These are phyloP conservation scores for Leishmania turanica DNA, from an alignment of 208 protist species.

Conservation along the genomic window DNA sequence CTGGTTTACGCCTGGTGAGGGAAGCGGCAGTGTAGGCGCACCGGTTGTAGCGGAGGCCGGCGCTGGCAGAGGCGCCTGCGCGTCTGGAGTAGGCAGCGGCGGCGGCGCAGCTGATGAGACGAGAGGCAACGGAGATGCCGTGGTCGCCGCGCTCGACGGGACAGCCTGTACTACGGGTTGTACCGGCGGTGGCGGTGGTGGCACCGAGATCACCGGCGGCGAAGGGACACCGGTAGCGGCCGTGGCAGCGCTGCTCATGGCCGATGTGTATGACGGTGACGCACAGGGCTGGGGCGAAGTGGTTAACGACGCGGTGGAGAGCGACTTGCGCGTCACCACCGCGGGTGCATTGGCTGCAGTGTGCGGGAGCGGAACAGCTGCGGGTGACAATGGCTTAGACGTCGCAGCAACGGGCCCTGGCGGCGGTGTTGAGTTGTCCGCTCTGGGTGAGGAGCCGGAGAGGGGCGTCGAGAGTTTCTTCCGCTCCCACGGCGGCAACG, in stretches of 20 bases:
- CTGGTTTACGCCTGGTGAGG: conserved; percentile 7
- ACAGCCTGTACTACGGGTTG: neutral
- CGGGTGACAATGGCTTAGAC: conserved; percentile 6
- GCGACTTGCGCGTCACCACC: conserved; percentile 19
- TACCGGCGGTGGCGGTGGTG: conserved; percentile 1
- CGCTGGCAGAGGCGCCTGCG: neutral
- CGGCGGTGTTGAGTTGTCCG: conserved; percentile 1
- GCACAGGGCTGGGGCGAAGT: neutral
- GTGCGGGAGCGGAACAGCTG: neutral
- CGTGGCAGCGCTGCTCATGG: neutral
- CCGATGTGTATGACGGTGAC: neutral
- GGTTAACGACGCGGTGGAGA: conserved; percentile 3
- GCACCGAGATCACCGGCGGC: neutral
- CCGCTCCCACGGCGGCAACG: conserved; percentile 49
- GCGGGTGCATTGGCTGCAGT: conserved; percentile 3
- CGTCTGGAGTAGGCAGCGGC: neutral
- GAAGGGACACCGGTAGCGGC: neutral
- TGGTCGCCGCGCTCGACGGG: neutral
- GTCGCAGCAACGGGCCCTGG: neutral
- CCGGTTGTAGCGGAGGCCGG: conserved; percentile 1
- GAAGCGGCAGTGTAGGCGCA: conserved; percentile 17
- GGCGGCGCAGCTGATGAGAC: neutral
- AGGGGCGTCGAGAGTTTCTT: conserved; percentile 15
- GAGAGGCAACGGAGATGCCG: neutral
- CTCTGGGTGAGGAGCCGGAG: conserved; percentile 7